These are phyloP conservation scores for Triticum dicoccoides DNA, from an alignment of 176 grass and related monocot genomes.

Conservation along the genomic window DNA sequence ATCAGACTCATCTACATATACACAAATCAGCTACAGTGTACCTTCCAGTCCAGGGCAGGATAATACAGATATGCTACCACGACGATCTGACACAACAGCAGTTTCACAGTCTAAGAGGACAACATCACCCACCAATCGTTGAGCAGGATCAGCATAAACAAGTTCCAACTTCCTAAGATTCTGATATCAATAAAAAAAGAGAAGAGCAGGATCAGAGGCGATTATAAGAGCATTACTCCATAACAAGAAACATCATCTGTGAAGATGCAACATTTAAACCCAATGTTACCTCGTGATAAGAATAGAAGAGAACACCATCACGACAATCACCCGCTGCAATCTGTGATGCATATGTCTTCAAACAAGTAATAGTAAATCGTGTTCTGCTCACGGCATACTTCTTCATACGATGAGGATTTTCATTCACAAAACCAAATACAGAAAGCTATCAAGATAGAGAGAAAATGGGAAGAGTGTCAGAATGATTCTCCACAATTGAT, in stretches of 20 bases:
- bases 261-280: conserved; percentile 28
- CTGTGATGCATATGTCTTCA: conserved; percentile 67
- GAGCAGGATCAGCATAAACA: conserved; percentile 79
- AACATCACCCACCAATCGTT: conserved; percentile 89
- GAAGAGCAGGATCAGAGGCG: conserved; percentile 10
- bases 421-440: conserved; percentile 78
- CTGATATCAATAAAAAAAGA: conserved; percentile 36
- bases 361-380: conserved; percentile 89
- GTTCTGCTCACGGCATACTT: conserved; percentile 62
- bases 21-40: conserved; percentile 12
- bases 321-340: conserved; percentile 99
- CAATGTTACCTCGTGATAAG: conserved; percentile 75
- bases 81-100: conserved; percentile 88
- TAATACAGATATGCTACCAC: conserved; percentile 89
- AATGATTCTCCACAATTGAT: conserved; percentile 5
- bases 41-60: conserved; percentile 82
- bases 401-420: conserved; percentile 74
- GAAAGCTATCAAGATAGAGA: conserved; percentile 51
- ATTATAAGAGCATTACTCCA: conserved; percentile 3
- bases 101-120: conserved; percentile 78
- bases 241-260: conserved; percentile 22
- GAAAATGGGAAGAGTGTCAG: conserved; percentile 25
- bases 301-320: conserved; percentile 98
- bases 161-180: conserved; percentile 75
- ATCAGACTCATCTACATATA: not conserved